Evolutionary conservation across 352 stramenopile species (phyloP), one percentile per base, ranked within the genome.

Genomic region (Pythium plurisporium): DNA sequence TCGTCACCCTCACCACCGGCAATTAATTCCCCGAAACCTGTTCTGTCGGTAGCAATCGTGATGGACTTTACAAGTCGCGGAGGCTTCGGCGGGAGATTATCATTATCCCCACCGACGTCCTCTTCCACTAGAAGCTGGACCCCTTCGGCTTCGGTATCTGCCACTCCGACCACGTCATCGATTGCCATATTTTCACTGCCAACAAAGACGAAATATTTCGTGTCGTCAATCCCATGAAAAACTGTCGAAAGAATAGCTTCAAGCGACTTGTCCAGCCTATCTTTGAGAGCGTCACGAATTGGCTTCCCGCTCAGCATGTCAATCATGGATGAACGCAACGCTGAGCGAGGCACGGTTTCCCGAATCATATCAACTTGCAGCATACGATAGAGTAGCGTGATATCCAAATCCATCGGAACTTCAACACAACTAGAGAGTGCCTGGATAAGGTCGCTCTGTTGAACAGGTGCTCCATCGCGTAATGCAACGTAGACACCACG

Each of bases 401-500:
- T 91, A 52, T 95, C 86, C 37, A 95, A 55, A 69, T 95, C 86
- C 37, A 94, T 63, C 11, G 86, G 82, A 9, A 95, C 70, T 67
- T 94, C 80, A 25, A 92, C 70, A 55, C 86, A 95, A 49, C 82
- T 94, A 23, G 82, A 93, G 14, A 95, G 64, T 10, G 86, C 86
- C 59, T 94, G 86, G 19, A 94, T 73, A 60, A 95, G 70, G 69
- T 95, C 86, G 37, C 78, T 93, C 45, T 90, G 84, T 46, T 95
- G 77, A 0, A 95, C 75, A 7, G 70, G 48, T n/a, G 72, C 74
- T 22, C 79, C 80, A 65, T 91, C 80, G 25, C 86, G 77, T 15
- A 95, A 55, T 9, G 85, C 74, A 30, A 92, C 78, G 51, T 95
- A 94, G 27, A 95, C 82, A 43, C 84, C 86, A 47, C 85, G 79